Conservation (phyloP, 2,329 filamentous ascomycete genomes). For the Xylaria hypoxylon region DNA sequence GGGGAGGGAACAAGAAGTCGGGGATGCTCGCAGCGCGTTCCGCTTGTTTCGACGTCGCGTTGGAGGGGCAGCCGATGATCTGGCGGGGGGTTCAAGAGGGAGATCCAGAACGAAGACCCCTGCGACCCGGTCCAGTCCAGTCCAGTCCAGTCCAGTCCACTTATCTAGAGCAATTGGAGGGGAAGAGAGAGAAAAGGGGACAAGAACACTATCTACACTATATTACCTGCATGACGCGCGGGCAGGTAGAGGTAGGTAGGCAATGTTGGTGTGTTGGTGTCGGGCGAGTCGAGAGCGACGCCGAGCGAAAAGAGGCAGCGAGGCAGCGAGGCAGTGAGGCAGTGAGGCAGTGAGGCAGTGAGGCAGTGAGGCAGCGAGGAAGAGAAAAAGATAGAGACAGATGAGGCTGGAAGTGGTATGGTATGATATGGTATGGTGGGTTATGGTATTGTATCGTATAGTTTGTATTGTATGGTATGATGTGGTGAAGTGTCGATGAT, state of each 20-base stretch:
- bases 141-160: slow-evolving; percentile 34
- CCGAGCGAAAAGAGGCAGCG: neutral
- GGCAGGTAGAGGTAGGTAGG: slow-evolving; percentile 16
- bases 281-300: neutral
- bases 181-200: slow-evolving; percentile 26
- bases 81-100: slow-evolving; percentile 16
- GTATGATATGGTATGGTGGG: no score
- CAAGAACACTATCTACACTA: slow-evolving; percentile 35
- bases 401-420: neutral
- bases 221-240: slow-evolving; percentile 47
- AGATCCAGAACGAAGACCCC: slow-evolving; percentile 25
- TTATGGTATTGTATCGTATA: no score
- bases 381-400: neutral
- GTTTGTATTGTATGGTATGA: no score
- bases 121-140: slow-evolving; percentile 34
- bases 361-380: neutral
- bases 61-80: slow-evolving; percentile 31
- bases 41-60: slow-evolving; percentile 14
- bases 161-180: slow-evolving; percentile 38
- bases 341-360: neutral
- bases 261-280: neutral
- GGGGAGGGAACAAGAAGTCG: slow-evolving; percentile 2
- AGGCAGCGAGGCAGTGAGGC: neutral
- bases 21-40: slow-evolving; percentile 19
- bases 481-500: slow-evolving; percentile 12